phyloP scores from a whole-genome alignment of 768 basidiomycete species.

The Crepidotus variabilis region DNA sequence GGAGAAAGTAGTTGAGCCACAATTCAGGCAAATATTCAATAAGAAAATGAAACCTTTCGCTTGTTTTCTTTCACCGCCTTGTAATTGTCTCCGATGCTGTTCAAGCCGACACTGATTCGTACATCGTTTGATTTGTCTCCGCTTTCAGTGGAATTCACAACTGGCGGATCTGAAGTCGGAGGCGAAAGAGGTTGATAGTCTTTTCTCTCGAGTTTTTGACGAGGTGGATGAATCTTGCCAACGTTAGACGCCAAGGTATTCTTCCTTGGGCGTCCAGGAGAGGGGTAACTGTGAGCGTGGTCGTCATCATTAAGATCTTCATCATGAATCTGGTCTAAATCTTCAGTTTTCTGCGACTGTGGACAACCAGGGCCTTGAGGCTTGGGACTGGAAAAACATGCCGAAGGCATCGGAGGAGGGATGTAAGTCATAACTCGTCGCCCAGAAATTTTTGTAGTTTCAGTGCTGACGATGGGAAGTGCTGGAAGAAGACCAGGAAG shows the following conservation, averaged over 20 bases:
- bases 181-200: conserved; percentile 15
- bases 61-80: background rate
- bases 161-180: conserved; percentile 15
- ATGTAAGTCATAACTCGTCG: conserved; percentile 15
- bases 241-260: background rate
- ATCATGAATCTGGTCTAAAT: background rate
- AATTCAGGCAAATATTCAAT: background rate
- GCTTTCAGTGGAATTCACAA: background rate
- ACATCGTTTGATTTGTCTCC: conserved; percentile 2
- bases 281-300: conserved; percentile 1
- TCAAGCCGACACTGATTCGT: conserved; percentile 7
- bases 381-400: background rate
- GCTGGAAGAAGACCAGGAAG: conserved; percentile 15
- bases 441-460: background rate
- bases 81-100: conserved; percentile 7
- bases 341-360: background rate
- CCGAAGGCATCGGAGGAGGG: conserved; percentile 13
- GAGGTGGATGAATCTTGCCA: background rate
- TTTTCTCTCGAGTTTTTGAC: background rate
- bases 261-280: background rate
- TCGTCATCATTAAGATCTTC: background rate
- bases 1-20: background rate
- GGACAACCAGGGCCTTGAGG: background rate
- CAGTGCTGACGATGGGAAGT: background rate
- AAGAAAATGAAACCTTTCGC: conserved; percentile 6